A percentile compares a stretch with the other conserved stretches of the same genome.
Evolutionary conservation across 139 green algal species (phyloP).

Genomic region (Tetraselmis chui): DNA sequence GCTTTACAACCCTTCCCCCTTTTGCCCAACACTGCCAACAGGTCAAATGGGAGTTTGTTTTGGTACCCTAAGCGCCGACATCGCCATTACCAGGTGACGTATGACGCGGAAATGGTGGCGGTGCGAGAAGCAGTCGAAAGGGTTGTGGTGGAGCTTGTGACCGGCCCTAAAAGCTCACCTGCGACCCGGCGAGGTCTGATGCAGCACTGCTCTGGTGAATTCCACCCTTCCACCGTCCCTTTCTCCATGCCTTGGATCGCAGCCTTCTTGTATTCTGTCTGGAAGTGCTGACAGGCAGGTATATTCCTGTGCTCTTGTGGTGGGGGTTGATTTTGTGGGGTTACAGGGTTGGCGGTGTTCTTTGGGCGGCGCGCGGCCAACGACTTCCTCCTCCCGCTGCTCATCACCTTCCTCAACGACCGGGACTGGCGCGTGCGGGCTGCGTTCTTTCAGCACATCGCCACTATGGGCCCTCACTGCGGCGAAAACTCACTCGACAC

Average conservation of each 20-base stretch:
- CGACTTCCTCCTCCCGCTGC: slow-evolving; percentile 80
- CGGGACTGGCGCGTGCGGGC: slow-evolving; percentile 65
- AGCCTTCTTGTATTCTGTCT: too few species aligned
- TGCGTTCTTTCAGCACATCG: slow-evolving; percentile 54
- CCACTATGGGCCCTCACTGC: slow-evolving; percentile 20
- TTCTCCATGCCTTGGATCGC: too few species aligned
- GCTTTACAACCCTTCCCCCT: too few species aligned
- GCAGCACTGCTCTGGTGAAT: slow-evolving; percentile 10
- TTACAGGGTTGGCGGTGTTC: slow-evolving; percentile 31
- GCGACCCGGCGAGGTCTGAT: slow-evolving; percentile 58
- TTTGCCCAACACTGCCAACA: too few species aligned
- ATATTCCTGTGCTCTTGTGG: too few species aligned
- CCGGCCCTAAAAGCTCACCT: slow-evolving; percentile 39
- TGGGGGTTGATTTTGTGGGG: too few species aligned
- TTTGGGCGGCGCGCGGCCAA: slow-evolving; percentile 31
- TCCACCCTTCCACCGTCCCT: too few species aligned
- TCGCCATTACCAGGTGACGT: slow-evolving; percentile 24
- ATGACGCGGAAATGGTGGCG: slow-evolving; percentile 50
- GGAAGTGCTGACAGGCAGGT: too few species aligned
- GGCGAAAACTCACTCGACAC: slow-evolving; percentile 61
- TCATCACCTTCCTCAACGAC: slow-evolving; percentile 95
- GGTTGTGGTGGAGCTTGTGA: slow-evolving; percentile 72
- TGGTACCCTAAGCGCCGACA: too few species aligned
- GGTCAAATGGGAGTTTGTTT: too few species aligned
- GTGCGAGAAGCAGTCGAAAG: slow-evolving; percentile 52